Conservation (phyloP, 2,329 filamentous ascomycete genomes). For the Aureobasidium sp. region DNA sequence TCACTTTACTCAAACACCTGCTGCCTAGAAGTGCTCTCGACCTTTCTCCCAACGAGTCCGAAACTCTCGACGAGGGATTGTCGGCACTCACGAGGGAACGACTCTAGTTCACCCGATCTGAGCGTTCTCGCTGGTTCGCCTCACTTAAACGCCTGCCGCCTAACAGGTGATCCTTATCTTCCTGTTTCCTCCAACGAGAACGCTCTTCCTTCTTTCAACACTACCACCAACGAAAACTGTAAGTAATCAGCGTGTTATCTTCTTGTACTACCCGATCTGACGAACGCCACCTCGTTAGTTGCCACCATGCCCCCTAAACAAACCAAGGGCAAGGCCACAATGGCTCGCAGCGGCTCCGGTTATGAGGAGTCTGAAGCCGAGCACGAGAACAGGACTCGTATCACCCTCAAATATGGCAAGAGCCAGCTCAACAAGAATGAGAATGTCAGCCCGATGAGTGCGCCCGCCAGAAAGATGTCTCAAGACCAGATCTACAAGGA, state of each 20-base stretch:
- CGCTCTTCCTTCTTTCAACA: not conserved
- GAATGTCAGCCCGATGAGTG: not conserved
- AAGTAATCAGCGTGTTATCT: not conserved
- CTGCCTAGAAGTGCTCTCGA: not conserved
- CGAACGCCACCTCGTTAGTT: not conserved
- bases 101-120: not conserved
- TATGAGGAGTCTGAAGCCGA: not conserved
- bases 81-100: not conserved
- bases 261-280: not conserved
- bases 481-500: not conserved
- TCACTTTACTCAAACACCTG: not conserved
- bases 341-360: not conserved
- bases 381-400: not conserved
- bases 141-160: not conserved
- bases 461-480: not conserved
- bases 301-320: not conserved
- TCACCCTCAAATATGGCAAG: not conserved
- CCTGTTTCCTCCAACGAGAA: no score
- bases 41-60: no score
- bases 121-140: not conserved
- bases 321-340: not conserved
- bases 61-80: not conserved
- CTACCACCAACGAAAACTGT: not conserved
- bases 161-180: not conserved
- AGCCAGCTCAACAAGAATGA: not conserved